phyloP scores from a whole-genome alignment of 805 yeast species.

The Suhomyces emberorum region DNA sequence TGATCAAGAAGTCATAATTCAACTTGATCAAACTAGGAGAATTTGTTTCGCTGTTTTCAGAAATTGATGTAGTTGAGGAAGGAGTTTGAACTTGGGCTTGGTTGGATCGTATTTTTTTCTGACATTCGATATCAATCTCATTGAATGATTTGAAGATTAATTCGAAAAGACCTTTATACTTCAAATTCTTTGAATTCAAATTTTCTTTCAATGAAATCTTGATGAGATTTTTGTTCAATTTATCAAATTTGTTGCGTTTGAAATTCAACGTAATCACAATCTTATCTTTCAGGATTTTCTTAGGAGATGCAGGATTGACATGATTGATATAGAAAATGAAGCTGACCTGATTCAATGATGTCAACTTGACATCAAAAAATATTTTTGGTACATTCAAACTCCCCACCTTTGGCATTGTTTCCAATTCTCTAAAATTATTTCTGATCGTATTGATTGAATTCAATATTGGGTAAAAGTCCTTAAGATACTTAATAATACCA shows the following conservation, averaged over 20 bases:
- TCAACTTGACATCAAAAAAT: conserved; percentile 29
- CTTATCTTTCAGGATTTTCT: conserved; percentile 34
- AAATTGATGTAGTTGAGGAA: conserved; percentile 4
- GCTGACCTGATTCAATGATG: conserved; percentile 29
- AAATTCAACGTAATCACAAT: conserved; percentile 17
- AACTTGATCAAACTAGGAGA: conserved; percentile 23
- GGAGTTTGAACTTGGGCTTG: conserved; percentile 9
- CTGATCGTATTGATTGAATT: conserved; percentile 19
- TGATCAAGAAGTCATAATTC: conserved; percentile 37
- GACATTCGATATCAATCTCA: conserved; percentile 16
- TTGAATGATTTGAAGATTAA: conserved; percentile 26
- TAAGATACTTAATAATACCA: conserved; percentile 33
- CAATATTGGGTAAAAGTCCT: conserved; percentile 29
- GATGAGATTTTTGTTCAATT: conserved; percentile 15
- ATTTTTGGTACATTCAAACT: conserved; percentile 31
- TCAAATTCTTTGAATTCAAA: conserved; percentile 33
- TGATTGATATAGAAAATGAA: conserved; percentile 30
- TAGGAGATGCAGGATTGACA: conserved; percentile 20
- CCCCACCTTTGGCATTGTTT: conserved; percentile 6
- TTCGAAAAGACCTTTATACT: conserved; percentile 39
- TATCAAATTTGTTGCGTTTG: conserved; percentile 28
- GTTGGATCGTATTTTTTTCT: conserved; percentile 4
- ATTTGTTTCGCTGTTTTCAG: not conserved
- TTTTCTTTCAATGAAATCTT: conserved; percentile 36
- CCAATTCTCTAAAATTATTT: conserved; percentile 6